Evolutionary conservation across 352 stramenopile species (phyloP).

Genomic region (Phytophthora hybrid): DNA sequence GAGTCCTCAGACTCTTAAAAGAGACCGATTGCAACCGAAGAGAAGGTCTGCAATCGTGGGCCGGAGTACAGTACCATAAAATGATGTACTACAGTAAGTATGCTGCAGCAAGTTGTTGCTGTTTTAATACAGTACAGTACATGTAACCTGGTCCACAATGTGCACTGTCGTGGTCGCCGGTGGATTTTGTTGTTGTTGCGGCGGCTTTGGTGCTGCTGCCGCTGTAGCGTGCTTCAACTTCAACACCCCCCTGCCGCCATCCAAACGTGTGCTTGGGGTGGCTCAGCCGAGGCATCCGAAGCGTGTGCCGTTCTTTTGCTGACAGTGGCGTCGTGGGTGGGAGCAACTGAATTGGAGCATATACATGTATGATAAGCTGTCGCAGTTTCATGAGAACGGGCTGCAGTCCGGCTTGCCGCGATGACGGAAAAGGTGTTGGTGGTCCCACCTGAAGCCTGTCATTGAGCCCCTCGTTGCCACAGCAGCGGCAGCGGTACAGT

Average conservation of each 20-base stretch:
- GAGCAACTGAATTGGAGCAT: constrained; percentile 19
- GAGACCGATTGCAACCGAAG: no score
- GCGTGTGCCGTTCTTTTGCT: constrained; percentile 10
- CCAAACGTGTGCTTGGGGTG: background rate
- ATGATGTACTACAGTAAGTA: no score
- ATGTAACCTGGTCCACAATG: no score
- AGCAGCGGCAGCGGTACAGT: background rate
- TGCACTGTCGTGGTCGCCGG: no score
- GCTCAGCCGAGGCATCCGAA: constrained; percentile 16
- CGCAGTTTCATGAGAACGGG: constrained; percentile 17
- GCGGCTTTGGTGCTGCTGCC: constrained; percentile 9
- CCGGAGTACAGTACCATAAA: no score
- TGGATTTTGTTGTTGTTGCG: background rate
- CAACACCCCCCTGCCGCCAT: background rate
- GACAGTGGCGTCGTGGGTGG: constrained; percentile 11
- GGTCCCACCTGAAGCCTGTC: background rate
- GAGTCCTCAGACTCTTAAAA: no score
- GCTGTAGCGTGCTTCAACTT: background rate
- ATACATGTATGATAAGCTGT: constrained; percentile 9
- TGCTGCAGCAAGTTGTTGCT: no score
- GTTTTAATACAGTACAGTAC: no score
- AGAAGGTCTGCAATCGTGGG: no score
- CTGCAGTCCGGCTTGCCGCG: background rate
- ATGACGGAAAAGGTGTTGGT: background rate
- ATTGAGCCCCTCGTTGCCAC: background rate